Base-by-base conservation (phyloP, 768 basidiomycete species). In the Mycena kentingensis region DNA sequence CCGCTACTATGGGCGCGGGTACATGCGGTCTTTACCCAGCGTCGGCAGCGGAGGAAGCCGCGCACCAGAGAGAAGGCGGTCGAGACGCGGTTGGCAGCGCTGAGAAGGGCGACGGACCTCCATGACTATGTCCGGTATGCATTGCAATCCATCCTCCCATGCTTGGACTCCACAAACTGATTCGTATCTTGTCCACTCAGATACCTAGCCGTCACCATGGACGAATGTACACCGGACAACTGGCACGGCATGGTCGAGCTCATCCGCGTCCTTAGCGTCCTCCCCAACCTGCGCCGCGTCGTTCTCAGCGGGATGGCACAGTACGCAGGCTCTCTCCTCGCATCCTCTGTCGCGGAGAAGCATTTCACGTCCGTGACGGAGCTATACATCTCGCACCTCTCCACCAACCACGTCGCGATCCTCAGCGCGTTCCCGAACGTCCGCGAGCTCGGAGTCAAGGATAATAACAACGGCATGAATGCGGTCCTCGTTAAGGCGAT, bases 121-220 rank as follows among this genome's bases (percentile, higher is more conserved):
- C 36, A 37, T 37, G 11, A 10, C 6, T 37, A 37, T 19, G 36
- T 37, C 7, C 36, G 36, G 36, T 37, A 37, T 7, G 36, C 7
- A 10, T 10, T 11, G 36, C 10, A 12, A 18, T 6, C 19, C 18
- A 7, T 10, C 18, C 18, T 10, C 18, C 11, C 36, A 11, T 7
- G 11, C 10, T 10, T 11, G 11, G 7, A 18, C 8, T 37, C 18
- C n/a, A n/a, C n/a, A n/a, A n/a, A n/a, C n/a, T n/a, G n/a, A n/a
- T n/a, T 11, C 18, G 19, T 22, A 13, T 35, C 12, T 25, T 42
- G 52, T 24, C 38, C n/a, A 15, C 26, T 22, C 19, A 35, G 18
- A 25, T 18, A 19, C 10, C 32, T 63, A 59, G 62, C 15, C 11
- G 36, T 37, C 12, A 37, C 36, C 7, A 19, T 37, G 11, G 36